These are phyloP conservation scores for Suhomyces kunorum DNA, from an alignment of 1,139 yeast species.

Conservation along the genomic window DNA sequence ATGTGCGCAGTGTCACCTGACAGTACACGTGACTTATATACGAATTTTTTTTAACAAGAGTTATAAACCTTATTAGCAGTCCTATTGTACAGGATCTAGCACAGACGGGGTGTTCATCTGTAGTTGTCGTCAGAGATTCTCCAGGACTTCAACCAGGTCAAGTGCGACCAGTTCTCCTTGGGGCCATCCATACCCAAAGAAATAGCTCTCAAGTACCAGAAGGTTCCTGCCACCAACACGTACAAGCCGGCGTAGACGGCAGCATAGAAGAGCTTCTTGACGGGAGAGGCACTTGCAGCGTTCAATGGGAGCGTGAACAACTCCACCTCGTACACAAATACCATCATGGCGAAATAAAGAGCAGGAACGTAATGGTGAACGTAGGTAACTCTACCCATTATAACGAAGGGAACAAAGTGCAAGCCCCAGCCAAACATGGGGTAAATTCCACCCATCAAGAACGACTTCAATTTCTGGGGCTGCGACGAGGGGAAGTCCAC, in stretches of 20 bases:
- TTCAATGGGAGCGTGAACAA: conserved; percentile 50
- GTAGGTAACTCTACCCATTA: conserved; percentile 97
- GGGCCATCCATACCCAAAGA: conserved; percentile 93
- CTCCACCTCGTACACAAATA: conserved; percentile 76
- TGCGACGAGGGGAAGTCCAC: conserved; percentile 57
- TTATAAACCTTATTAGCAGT: conserved; percentile 4
- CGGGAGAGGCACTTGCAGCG: conserved; percentile 25
- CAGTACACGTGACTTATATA: not conserved
- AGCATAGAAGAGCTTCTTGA: conserved; percentile 29
- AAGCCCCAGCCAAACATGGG: conserved; percentile 93
- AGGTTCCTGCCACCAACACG: conserved; percentile 61
- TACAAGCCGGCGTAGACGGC: conserved; percentile 48
- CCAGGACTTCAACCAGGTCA: conserved; percentile 82
- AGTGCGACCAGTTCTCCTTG: conserved; percentile 61
- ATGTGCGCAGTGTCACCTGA: not conserved
- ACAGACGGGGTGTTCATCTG: conserved; percentile 12
- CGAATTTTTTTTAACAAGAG: conserved; percentile 1
- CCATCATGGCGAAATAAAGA: conserved; percentile 87
- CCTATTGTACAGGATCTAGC: conserved; percentile 1
- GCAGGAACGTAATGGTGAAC: conserved; percentile 98
- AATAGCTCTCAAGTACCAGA: conserved; percentile 72
- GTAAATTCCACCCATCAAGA: conserved; percentile 82
- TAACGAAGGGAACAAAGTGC: conserved; percentile 85
- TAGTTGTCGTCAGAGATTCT: conserved; percentile 44
- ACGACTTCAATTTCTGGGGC: conserved; percentile 34